phyloP scores from a whole-genome alignment of 306 rosid genomes.

The Psophocarpus tetragonolobus region DNA sequence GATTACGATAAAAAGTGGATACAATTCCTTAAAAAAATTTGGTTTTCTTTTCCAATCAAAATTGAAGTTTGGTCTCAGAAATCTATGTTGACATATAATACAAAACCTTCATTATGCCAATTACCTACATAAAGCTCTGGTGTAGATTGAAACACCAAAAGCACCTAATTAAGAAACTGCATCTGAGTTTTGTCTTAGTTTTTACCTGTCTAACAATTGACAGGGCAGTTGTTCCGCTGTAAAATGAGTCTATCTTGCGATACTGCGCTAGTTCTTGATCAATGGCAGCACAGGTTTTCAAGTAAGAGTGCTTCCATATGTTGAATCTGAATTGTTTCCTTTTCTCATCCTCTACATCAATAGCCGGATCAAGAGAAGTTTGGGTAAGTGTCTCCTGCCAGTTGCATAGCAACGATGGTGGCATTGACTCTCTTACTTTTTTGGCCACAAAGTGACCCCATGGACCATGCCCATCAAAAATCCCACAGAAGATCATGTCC shows the following conservation, averaged over 20 bases:
- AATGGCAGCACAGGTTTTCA: constrained; percentile 79
- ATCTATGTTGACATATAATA: not conserved
- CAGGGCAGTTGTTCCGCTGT: constrained; percentile 92
- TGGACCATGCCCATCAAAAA: constrained; percentile 91
- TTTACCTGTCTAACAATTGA: constrained; percentile 86
- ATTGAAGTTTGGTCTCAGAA: not conserved
- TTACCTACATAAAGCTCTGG: not conserved
- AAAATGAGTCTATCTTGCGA: constrained; percentile 72
- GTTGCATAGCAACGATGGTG: constrained; percentile 65
- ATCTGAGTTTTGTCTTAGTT: not conserved
- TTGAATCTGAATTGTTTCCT: constrained; percentile 54
- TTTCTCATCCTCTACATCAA: constrained; percentile 48
- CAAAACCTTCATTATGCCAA: not conserved
- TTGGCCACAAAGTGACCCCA: constrained; percentile 98
- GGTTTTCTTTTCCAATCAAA: not conserved
- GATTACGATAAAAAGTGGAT: not conserved
- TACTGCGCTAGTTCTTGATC: constrained; percentile 71
- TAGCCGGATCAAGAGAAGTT: constrained; percentile 46
- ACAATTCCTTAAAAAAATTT: not conserved
- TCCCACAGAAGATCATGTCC: constrained; percentile 88
- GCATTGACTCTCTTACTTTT: constrained; percentile 76
- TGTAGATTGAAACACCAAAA: no score
- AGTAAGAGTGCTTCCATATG: constrained; percentile 79
- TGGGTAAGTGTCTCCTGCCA: constrained; percentile 84
- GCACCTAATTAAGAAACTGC: not conserved